phyloP scores from a whole-genome alignment of 2,329 filamentous ascomycete genomes.

The Fonsecaea monophora region DNA sequence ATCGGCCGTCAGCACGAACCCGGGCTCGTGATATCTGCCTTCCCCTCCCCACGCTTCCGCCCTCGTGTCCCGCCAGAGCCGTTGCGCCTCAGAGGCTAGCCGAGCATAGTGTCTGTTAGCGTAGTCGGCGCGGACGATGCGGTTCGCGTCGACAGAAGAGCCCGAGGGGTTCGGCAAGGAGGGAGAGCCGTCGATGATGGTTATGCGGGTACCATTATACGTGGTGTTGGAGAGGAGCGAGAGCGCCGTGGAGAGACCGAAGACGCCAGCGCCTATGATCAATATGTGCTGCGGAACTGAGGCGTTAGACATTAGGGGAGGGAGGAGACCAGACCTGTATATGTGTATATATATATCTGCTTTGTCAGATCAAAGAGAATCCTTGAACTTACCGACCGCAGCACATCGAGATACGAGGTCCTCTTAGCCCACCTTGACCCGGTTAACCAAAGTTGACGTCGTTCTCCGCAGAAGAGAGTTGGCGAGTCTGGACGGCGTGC shows the following conservation, averaged over 20 bases:
- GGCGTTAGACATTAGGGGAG: constrained; percentile 14
- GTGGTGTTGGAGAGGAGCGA: constrained; percentile 66
- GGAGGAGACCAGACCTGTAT: too few relatives aligned
- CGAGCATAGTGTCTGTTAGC: constrained; percentile 76
- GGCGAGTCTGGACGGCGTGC: constrained; percentile 5
- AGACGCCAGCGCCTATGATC: constrained; percentile 72
- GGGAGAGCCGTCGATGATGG: constrained; percentile 63
- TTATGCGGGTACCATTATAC: constrained; percentile 52
- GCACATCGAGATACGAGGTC: constrained; percentile 2
- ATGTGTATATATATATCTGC: background rate
- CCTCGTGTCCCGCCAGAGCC: constrained; percentile 37
- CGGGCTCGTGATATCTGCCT: constrained; percentile 54
- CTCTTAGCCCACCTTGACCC: background rate
- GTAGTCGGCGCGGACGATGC: constrained; percentile 77
- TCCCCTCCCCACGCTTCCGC: constrained; percentile 48
- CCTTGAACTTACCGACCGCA: background rate
- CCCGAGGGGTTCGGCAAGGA: constrained; percentile 64
- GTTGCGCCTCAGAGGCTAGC: constrained; percentile 73
- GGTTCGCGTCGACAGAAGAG: constrained; percentile 66
- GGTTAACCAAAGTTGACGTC: constrained; percentile 1
- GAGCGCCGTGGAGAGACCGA: constrained; percentile 72
- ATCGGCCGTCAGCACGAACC: constrained; percentile 50
- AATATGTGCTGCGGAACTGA: constrained; percentile 49
- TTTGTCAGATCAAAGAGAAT: background rate
- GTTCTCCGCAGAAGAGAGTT: constrained; percentile 19